Evolutionary conservation across 2,329 filamentous ascomycete genomes (phyloP).

Genomic region (Fusarium setosum): DNA sequence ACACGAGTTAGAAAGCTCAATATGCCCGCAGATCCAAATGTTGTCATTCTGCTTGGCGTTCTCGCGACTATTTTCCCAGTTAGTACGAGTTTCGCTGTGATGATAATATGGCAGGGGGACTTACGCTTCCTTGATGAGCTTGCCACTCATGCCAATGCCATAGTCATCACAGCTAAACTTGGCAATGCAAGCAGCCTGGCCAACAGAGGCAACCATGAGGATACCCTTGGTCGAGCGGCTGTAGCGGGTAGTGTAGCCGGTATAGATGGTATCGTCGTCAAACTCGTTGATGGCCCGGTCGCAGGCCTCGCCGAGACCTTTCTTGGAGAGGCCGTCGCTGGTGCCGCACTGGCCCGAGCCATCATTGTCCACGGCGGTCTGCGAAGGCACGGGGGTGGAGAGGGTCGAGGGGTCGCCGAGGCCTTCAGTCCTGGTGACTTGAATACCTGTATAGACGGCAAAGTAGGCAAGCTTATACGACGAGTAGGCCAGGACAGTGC

Average conservation of each 20-base stretch:
- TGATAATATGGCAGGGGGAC: not conserved
- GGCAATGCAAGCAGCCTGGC: slow-evolving; percentile 12
- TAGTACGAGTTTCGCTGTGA: not conserved
- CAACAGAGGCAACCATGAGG: not conserved
- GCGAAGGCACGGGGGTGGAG: slow-evolving; percentile 10
- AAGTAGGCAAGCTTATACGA: not conserved
- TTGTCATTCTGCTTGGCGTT: slow-evolving; percentile 4
- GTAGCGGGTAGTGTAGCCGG: slow-evolving; percentile 11
- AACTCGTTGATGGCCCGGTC: slow-evolving; percentile 14
- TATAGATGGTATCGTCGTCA: slow-evolving; percentile 14
- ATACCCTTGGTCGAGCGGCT: slow-evolving; percentile 15
- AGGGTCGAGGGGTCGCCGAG: not conserved
- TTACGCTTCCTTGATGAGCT: slow-evolving; percentile 18
- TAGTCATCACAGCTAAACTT: slow-evolving; percentile 28
- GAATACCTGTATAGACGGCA: not conserved
- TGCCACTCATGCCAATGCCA: slow-evolving; percentile 19
- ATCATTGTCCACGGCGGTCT: slow-evolving; percentile 19
- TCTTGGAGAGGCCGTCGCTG: slow-evolving; percentile 7
- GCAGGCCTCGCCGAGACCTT: slow-evolving; percentile 9
- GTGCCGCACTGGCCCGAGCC: slow-evolving; percentile 20
- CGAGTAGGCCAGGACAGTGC: slow-evolving; percentile 10
- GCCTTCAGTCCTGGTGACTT: not conserved
- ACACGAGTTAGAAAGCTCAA: slow-evolving; percentile 19
- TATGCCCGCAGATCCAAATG: slow-evolving; percentile 22
- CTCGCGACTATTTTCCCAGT: not conserved